Evolutionary conservation across 1,284 basidiomycete genomes (phyloP), one percentile per base, ranked within the genome.

Genomic region (Rhodotorula mucilaginosa): DNA sequence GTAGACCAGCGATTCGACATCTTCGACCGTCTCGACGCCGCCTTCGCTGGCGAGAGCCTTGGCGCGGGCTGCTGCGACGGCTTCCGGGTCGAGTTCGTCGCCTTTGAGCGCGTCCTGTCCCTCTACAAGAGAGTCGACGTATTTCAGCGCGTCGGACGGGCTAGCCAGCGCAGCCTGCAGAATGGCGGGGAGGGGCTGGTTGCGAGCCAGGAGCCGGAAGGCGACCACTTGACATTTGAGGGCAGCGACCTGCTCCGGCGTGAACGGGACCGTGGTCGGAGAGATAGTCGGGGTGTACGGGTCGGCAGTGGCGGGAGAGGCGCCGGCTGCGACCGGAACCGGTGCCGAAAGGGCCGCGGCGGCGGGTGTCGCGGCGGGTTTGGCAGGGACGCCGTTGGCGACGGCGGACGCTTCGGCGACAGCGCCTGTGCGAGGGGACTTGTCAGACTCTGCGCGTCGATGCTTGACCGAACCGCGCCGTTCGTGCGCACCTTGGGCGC

Each of bases 141-240:
- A 66, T 49, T 66, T 72, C 54, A 72, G 58, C 12, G 76, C 67
- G 48, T 74, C 70, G 74, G 73, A 12, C 77, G 80, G 63, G 69
- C 76, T 56, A 67, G 80, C 63, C 64, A 96, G 88, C 16, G 91
- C 90, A 68, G 90, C 86, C 77, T 92, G 91, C 31, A 98, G 80
- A 73, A 87, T 83, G 4, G 90, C 87, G 21, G 96, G 92, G 54
- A 98, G 84, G 7, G 94, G 89, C 51, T 89, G 81, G 63, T 92
- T 92, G 39, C 89, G 88, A 29, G 86, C 85, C 72, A 98, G 86
- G 71, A 90, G 87, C 80, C 93, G 93, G 84, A 90, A 97, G 0
- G 95, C 92, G 69, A 89, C 87, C 59, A 98, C 92, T 80, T 99
- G 96, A 0, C 90, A 88, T 49, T 65, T 91, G 88, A 54, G 87